These are phyloP conservation scores for Henningerozyma blattae DNA, from an alignment of 805 yeast genomes.

Conservation along the genomic window DNA sequence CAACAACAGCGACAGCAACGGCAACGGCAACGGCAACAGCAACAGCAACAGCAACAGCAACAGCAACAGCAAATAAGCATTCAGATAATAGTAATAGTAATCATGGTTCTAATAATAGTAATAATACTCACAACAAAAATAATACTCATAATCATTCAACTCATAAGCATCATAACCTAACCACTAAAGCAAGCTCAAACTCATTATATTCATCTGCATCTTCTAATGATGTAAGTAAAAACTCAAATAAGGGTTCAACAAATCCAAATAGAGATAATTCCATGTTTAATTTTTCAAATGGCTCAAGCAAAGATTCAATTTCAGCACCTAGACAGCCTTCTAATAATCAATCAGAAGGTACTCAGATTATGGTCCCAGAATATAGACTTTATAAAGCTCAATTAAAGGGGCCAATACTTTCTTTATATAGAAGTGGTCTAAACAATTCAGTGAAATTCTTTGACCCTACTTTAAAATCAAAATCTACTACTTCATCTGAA, in stretches of 20 bases:
- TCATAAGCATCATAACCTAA: not conserved
- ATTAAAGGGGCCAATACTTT: constrained; percentile 54
- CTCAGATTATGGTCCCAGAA: constrained; percentile 16
- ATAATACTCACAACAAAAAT: not conserved
- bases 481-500: not conserved
- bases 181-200: not conserved
- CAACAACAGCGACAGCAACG: constrained; percentile 2
- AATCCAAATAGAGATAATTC: constrained; percentile 5
- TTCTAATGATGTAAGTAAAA: constrained; percentile 1
- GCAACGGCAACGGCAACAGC: constrained; percentile 9
- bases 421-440: constrained; percentile 46
- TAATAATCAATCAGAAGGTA: not conserved
- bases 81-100: not conserved
- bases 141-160: not conserved
- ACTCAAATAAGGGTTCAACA: not conserved
- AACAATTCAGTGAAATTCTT: constrained; percentile 32
- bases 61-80: not conserved
- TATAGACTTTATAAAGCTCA: constrained; percentile 47
- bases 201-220: not conserved
- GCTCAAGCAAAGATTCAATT: not conserved
- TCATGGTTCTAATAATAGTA: not conserved
- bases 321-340: not conserved
- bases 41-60: constrained; percentile 3
- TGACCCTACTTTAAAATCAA: constrained; percentile 16
- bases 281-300: not conserved